Percentiles rank a stretch among this genome's conserved stretches.
phyloP scores from a whole-genome alignment of 2,329 filamentous ascomycete species.

The Beauveria varroae region DNA sequence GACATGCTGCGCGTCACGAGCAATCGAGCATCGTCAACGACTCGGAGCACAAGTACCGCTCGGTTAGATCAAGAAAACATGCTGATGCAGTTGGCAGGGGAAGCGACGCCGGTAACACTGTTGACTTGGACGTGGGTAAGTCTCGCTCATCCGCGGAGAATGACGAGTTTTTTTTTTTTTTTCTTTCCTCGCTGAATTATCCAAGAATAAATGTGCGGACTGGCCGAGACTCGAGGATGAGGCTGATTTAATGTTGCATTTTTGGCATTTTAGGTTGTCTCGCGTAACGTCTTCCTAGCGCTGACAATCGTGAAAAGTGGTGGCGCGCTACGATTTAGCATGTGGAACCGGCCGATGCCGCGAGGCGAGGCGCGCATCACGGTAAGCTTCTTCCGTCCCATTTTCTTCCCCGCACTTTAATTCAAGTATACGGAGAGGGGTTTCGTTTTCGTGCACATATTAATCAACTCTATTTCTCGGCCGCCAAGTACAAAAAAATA shows the following conservation, averaged over 20 bases:
- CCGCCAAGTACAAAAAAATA: background rate
- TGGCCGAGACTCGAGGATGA: too few species aligned
- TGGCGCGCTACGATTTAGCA: background rate
- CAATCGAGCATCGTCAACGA: too few species aligned
- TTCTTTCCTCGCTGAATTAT: too few species aligned
- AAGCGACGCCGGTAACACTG: too few species aligned
- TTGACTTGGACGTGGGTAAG: too few species aligned
- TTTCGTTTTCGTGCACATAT: background rate
- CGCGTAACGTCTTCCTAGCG: background rate
- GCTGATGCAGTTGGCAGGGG: too few species aligned
- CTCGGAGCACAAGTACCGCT: too few species aligned
- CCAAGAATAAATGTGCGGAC: too few species aligned
- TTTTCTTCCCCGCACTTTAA: slow-evolving; percentile 6
- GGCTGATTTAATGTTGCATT: background rate
- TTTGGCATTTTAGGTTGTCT: background rate
- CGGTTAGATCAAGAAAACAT: too few species aligned
- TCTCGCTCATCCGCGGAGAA: too few species aligned
- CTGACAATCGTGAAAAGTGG: background rate
- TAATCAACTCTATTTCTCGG: background rate
- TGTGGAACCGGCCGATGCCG: slow-evolving; percentile 1
- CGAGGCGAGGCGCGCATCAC: background rate
- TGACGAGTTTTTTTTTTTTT: too few species aligned
- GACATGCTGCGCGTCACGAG: too few species aligned
- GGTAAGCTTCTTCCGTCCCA: background rate
- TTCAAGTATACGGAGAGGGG: background rate